These are phyloP conservation scores for Colletotrichum sp. DNA, from an alignment of 2,329 filamentous ascomycete species.

Conservation along the genomic window DNA sequence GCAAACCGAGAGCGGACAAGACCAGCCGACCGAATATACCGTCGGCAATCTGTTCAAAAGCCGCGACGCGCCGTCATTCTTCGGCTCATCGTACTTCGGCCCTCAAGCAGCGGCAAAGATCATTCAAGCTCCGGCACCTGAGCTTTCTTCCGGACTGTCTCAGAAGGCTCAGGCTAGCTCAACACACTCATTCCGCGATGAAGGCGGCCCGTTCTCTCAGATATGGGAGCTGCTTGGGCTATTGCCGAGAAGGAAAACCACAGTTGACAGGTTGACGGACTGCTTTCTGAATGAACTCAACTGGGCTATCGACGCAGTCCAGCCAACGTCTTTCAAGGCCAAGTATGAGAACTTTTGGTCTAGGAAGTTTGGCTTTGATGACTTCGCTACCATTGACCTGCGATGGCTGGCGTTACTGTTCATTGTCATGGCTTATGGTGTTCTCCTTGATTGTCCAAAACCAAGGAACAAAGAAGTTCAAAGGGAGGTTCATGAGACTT, in stretches of 20 bases:
- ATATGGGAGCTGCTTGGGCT: slow-evolving; percentile 45
- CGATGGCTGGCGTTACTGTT: slow-evolving; percentile 46
- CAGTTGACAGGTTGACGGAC: slow-evolving; percentile 37
- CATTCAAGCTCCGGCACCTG: slow-evolving; percentile 28
- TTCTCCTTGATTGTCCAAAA: slow-evolving; percentile 37
- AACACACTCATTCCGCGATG: slow-evolving; percentile 12
- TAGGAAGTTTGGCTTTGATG: slow-evolving; percentile 41
- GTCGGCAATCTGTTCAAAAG: slow-evolving; percentile 33
- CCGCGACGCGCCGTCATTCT: slow-evolving; percentile 32
- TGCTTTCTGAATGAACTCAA: slow-evolving; percentile 40
- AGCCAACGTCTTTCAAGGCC: slow-evolving; percentile 34
- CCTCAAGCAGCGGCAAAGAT: slow-evolving; percentile 34
- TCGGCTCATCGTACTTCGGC: slow-evolving; percentile 35
- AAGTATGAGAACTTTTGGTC: slow-evolving; percentile 43
- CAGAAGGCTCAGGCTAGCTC: slow-evolving; percentile 23
- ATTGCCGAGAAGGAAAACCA: slow-evolving; percentile 39
- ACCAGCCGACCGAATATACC: slow-evolving; percentile 1
- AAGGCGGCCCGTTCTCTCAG: slow-evolving; percentile 33
- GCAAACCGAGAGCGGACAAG: background rate
- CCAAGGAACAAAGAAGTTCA: slow-evolving; percentile 35
- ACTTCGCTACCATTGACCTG: slow-evolving; percentile 42
- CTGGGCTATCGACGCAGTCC: slow-evolving; percentile 39
- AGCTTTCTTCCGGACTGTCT: slow-evolving; percentile 26
- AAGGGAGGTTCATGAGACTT: slow-evolving; percentile 39
- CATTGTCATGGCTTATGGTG: slow-evolving; percentile 43